A percentile compares a stretch with the other conserved stretches of the same genome.
Evolutionary conservation across 1,139 yeast species (phyloP).

Genomic region (Nakaseomyces glabratus): DNA sequence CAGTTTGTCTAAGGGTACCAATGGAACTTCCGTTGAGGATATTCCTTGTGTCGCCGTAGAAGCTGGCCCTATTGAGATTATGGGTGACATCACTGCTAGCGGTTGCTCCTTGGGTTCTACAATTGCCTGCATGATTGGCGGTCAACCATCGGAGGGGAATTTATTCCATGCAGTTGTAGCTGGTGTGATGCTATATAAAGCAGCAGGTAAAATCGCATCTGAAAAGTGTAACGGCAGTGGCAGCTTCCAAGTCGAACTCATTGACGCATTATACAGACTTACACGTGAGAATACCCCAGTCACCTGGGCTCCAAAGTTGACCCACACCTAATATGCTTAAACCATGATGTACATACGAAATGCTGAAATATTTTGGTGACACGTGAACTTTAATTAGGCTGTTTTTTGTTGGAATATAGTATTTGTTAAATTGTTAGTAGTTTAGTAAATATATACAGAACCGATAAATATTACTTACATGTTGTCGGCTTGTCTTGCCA

Average conservation of each 20-base stretch:
- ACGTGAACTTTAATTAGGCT: too few species aligned
- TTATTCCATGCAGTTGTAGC: slow-evolving; percentile 43
- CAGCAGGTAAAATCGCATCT: slow-evolving; percentile 52
- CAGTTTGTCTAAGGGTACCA: slow-evolving; percentile 16
- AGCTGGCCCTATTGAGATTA: slow-evolving; percentile 54
- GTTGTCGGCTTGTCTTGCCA: too few species aligned
- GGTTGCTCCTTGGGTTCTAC: slow-evolving; percentile 82
- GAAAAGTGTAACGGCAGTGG: slow-evolving; percentile 25
- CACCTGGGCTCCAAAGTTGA: slow-evolving; percentile 19
- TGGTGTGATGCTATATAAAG: slow-evolving; percentile 56
- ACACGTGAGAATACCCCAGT: slow-evolving; percentile 21
- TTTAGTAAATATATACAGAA: too few species aligned
- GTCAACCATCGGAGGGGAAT: slow-evolving; percentile 30
- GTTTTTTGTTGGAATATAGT: too few species aligned
- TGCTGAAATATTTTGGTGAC: too few species aligned
- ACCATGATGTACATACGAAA: too few species aligned
- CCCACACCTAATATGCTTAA: too few species aligned
- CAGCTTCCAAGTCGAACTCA: slow-evolving; percentile 24
- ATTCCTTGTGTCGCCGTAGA: slow-evolving; percentile 31
- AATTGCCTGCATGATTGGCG: slow-evolving; percentile 52
- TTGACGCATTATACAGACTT: slow-evolving; percentile 26
- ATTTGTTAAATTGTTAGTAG: too few species aligned
- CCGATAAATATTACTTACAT: too few species aligned
- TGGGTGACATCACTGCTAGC: slow-evolving; percentile 77
- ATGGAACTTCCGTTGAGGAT: slow-evolving; percentile 22